A percentile compares a stretch with the other conserved stretches of the same genome.
phyloP scores from a whole-genome alignment of 2,329 filamentous ascomycete genomes.

The Aspergillus sp. region DNA sequence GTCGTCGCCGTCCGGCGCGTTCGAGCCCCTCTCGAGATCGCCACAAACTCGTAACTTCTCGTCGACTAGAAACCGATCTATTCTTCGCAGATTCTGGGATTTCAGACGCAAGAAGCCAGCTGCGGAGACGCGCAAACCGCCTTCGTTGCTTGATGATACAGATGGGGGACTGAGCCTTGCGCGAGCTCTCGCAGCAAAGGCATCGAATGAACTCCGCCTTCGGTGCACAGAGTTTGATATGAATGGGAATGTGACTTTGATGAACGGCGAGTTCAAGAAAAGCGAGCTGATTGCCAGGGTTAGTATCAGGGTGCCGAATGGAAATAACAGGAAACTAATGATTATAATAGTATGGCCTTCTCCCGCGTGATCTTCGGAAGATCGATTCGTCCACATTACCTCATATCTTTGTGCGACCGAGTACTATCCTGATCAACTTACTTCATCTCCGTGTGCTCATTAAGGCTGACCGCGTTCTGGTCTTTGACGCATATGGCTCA shows the following conservation, averaged over 20 bases:
- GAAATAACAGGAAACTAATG: not conserved
- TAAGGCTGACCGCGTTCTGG: constrained; percentile 87
- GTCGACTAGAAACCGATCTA: constrained; percentile 33
- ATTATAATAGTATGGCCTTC: constrained; percentile 71
- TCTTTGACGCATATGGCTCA: constrained; percentile 95
- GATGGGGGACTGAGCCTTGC: constrained; percentile 66
- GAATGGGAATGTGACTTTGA: constrained; percentile 84
- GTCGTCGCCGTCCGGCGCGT: constrained; percentile 4
- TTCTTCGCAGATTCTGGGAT: constrained; percentile 39
- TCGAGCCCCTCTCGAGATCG: constrained; percentile 9
- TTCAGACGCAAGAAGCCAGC: constrained; percentile 32
- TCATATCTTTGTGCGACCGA: constrained; percentile 90
- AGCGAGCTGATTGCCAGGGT: constrained; percentile 94
- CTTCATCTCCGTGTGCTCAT: constrained; percentile 96
- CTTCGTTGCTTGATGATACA: constrained; percentile 58
- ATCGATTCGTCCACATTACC: constrained; percentile 95
- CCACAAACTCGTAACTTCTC: constrained; percentile 25
- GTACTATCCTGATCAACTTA: constrained; percentile 90
- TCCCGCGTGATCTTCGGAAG: constrained; percentile 93
- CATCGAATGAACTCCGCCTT: constrained; percentile 78
- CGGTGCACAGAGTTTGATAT: constrained; percentile 95
- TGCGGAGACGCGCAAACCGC: constrained; percentile 56
- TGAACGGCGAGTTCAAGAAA: constrained; percentile 97
- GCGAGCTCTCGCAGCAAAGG: constrained; percentile 70
- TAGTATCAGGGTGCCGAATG: constrained; percentile 21